A percentile compares a stretch with the other conserved stretches of the same genome.
Conservation (phyloP, 768 basidiomycete species). For the Lactarius vividus region DNA sequence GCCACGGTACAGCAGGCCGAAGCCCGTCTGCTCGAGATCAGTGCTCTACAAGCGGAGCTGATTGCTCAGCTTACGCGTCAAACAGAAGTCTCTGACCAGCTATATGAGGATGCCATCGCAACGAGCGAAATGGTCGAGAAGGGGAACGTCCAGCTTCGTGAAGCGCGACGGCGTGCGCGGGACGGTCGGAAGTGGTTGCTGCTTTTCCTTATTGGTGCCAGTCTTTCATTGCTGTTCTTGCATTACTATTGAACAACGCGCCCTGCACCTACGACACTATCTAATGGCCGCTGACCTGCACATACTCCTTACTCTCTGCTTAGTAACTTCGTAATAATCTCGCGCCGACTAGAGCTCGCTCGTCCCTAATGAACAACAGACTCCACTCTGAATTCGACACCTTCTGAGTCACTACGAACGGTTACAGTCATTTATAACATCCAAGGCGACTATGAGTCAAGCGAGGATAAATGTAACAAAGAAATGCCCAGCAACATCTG, state of each 20-base stretch:
- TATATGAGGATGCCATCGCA: slow-evolving; percentile 92
- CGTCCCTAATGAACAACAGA: not conserved
- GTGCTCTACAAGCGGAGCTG: slow-evolving; percentile 88
- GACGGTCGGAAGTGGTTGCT: slow-evolving; percentile 89
- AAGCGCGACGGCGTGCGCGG: slow-evolving; percentile 82
- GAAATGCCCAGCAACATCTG: not conserved
- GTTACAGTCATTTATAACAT: not conserved
- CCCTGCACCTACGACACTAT: not conserved
- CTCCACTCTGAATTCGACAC: not conserved
- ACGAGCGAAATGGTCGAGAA: slow-evolving; percentile 83
- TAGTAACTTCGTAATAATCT: not conserved
- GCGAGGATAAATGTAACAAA: not conserved
- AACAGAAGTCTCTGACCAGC: slow-evolving; percentile 87
- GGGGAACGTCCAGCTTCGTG: slow-evolving; percentile 86
- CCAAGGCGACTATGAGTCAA: not conserved
- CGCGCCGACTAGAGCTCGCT: not conserved
- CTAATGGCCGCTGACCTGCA: not conserved
- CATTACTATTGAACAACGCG: slow-evolving; percentile 67
- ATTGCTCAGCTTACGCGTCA: slow-evolving; percentile 84
- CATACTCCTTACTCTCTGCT: not conserved
- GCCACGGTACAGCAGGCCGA: slow-evolving; percentile 92
- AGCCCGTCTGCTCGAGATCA: slow-evolving; percentile 87
- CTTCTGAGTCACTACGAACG: not conserved
- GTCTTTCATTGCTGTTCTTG: slow-evolving; percentile 86
- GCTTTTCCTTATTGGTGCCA: slow-evolving; percentile 89